phyloP scores from a whole-genome alignment of 176 grass and related monocot species.

The Poa annua region DNA sequence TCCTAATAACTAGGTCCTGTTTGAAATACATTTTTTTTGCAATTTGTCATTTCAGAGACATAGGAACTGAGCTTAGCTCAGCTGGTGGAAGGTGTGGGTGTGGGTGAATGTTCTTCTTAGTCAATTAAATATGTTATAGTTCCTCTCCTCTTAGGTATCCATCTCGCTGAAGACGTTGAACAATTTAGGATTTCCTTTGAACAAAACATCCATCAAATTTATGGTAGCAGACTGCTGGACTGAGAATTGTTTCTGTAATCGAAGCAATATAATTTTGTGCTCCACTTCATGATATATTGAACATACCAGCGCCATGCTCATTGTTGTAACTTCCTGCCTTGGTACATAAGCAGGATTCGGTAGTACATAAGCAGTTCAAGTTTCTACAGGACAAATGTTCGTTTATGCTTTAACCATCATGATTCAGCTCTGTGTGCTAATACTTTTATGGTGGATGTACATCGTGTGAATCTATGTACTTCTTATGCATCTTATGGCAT shows the following conservation, averaged over 20 bases:
- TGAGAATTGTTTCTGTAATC: background rate
- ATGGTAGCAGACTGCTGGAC: background rate
- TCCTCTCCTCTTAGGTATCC: background rate
- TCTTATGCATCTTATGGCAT: background rate
- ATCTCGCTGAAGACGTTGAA: background rate
- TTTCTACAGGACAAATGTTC: background rate
- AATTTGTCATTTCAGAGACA: background rate
- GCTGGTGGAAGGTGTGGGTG: background rate
- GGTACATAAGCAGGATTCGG: background rate
- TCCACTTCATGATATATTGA: background rate
- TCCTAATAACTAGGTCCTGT: too few species aligned
- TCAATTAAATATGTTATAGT: background rate
- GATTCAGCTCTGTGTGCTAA: background rate
- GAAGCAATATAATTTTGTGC: background rate
- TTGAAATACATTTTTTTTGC: background rate
- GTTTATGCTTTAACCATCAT: slow-evolving; percentile 24
- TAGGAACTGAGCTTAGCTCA: background rate
- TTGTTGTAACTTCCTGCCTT: background rate
- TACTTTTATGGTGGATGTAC: slow-evolving; percentile 1
- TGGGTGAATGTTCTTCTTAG: background rate
- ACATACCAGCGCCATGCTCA: background rate
- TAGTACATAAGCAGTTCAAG: background rate
- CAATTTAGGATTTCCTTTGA: background rate
- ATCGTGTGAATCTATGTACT: background rate
- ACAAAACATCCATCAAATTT: background rate